Evolutionary conservation across 1,139 yeast genomes (phyloP).

Genomic region (Scheffersomyces cryptocercus): DNA sequence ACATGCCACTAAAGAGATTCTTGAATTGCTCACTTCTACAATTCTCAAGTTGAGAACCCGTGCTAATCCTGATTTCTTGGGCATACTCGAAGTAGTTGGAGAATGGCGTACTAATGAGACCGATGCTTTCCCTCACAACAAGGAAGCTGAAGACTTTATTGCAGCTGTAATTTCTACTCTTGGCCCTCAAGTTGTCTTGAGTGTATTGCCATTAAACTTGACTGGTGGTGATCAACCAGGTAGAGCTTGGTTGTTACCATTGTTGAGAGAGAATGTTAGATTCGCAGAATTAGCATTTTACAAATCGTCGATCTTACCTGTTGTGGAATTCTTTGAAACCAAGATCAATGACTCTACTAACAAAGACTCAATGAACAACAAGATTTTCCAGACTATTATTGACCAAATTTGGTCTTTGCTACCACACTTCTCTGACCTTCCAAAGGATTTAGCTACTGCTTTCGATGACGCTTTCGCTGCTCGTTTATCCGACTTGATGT

Average conservation of each 20-base stretch:
- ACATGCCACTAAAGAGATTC: slow-evolving; percentile 72
- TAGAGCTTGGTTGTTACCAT: slow-evolving; percentile 94
- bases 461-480: slow-evolving; percentile 82
- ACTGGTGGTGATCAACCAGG: slow-evolving; percentile 54
- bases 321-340: slow-evolving; percentile 57
- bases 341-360: slow-evolving; percentile 45
- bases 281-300: slow-evolving; percentile 69
- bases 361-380: slow-evolving; percentile 62
- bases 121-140: slow-evolving; percentile 66
- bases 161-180: slow-evolving; percentile 74
- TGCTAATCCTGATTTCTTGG: slow-evolving; percentile 70
- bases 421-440: slow-evolving; percentile 88
- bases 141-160: slow-evolving; percentile 78
- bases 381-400: slow-evolving; percentile 76
- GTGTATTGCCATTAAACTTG: slow-evolving; percentile 77
- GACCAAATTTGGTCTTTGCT: slow-evolving; percentile 92
- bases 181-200: slow-evolving; percentile 84
- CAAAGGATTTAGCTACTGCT: slow-evolving; percentile 63
- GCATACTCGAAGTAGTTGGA: slow-evolving; percentile 72
- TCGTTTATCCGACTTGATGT: slow-evolving; percentile 68
- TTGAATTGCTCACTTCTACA: slow-evolving; percentile 67
- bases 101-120: slow-evolving; percentile 82
- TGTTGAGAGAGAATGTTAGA: slow-evolving; percentile 82
- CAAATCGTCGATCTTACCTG: slow-evolving; percentile 64
- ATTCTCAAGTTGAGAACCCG: slow-evolving; percentile 66